These are phyloP conservation scores for Rhizopogon vulgaris DNA, from an alignment of 768 basidiomycete species.

Conservation along the genomic window DNA sequence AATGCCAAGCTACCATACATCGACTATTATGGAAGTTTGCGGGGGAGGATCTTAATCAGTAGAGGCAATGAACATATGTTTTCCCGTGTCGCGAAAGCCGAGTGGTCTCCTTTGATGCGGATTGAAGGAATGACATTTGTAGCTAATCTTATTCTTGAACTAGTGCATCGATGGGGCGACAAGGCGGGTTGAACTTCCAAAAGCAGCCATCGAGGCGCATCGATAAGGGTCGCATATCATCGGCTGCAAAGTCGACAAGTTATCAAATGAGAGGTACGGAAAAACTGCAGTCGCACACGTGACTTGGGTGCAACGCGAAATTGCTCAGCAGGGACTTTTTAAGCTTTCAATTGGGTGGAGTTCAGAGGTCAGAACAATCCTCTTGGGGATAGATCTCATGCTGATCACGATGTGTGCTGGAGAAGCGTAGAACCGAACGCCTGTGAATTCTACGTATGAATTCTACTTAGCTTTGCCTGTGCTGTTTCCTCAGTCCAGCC, in stretches of 20 bases:
- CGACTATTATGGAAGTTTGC: background rate
- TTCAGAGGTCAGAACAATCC: no score
- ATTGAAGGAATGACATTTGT: background rate
- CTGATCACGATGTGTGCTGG: no score
- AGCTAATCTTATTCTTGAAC: slow-evolving; percentile 8
- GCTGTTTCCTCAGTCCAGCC: background rate
- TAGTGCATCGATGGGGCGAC: slow-evolving; percentile 6
- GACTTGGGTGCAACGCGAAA: background rate
- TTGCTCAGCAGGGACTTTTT: slow-evolving; percentile 6
- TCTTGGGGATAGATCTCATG: no score
- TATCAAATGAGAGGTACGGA: slow-evolving; percentile 5
- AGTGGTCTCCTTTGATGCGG: background rate
- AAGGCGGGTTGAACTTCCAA: slow-evolving; percentile 5
- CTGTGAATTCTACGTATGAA: no score
- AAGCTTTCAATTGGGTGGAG: background rate
- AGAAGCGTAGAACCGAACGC: no score
- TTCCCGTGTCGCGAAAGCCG: background rate
- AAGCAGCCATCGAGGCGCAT: slow-evolving; percentile 20
- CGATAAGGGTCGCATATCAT: slow-evolving; percentile 20
- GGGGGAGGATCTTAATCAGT: background rate
- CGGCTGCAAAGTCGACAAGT: slow-evolving; percentile 5
- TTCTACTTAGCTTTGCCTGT: no score
- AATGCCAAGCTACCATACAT: background rate
- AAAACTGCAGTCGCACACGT: slow-evolving; percentile 9
- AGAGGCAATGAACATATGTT: background rate